phyloP scores from a whole-genome alignment of 1,284 basidiomycete species.

The Ganoderma boninense region DNA sequence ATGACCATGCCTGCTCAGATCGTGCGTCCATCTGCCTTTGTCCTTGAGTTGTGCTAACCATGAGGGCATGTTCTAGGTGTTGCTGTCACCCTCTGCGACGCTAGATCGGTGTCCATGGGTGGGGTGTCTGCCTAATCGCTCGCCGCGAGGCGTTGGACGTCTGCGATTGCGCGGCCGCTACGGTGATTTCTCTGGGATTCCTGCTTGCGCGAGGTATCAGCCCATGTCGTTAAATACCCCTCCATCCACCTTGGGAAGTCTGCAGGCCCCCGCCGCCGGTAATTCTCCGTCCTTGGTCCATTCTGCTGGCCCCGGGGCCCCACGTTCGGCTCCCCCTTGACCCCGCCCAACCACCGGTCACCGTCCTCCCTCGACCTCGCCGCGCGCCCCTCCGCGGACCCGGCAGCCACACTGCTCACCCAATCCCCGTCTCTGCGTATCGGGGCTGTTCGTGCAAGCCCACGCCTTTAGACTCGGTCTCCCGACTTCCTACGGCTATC shows the following conservation, averaged over 20 bases:
- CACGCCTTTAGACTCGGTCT: slow-evolving; percentile 25
- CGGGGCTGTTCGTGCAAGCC: not conserved
- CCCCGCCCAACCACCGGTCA: slow-evolving; percentile 1
- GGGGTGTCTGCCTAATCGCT: not conserved
- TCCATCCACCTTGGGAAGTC: slow-evolving; percentile 34
- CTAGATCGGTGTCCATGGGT: not conserved
- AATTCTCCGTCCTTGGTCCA: slow-evolving; percentile 38
- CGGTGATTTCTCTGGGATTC: slow-evolving; percentile 41
- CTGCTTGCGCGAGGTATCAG: slow-evolving; percentile 24
- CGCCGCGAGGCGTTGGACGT: not conserved
- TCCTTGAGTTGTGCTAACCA: not conserved
- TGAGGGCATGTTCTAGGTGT: not conserved
- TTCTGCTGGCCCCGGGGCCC: slow-evolving; percentile 5
- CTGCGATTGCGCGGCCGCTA: slow-evolving; percentile 16
- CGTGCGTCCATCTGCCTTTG: not conserved
- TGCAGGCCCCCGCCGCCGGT: slow-evolving; percentile 34
- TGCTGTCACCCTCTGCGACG: not conserved
- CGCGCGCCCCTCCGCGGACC: not conserved
- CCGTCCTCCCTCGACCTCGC: slow-evolving; percentile 11
- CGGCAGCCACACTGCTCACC: slow-evolving; percentile 11
- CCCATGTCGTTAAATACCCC: slow-evolving; percentile 24
- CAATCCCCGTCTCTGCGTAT: slow-evolving; percentile 11
- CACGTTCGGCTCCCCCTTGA: not conserved
- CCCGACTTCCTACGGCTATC: slow-evolving; percentile 10
- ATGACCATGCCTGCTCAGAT: not conserved